These are phyloP conservation scores for Ochetophila trinervis DNA, from an alignment of 306 rosid genomes.

Conservation along the genomic window DNA sequence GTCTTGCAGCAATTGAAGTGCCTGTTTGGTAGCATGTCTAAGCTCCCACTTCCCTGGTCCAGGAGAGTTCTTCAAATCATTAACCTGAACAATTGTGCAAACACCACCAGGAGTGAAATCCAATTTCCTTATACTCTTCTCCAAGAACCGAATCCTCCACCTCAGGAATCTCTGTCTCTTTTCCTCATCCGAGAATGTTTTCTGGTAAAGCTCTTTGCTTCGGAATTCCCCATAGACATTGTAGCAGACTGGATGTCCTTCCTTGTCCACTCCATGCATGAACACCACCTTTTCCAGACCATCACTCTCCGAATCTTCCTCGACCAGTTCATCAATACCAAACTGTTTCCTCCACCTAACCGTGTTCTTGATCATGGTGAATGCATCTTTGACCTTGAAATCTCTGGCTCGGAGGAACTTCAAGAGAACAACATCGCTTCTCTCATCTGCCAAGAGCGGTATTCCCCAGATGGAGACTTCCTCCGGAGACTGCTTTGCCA, in stretches of 20 bases:
- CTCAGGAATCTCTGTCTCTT: constrained; percentile 50
- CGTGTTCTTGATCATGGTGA: constrained; percentile 63
- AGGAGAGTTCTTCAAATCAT: constrained; percentile 65
- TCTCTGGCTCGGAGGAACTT: constrained; percentile 72
- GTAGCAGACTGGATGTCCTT: constrained; percentile 76
- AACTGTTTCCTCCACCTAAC: constrained; percentile 64
- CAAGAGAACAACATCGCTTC: constrained; percentile 57
- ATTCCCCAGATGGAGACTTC: constrained; percentile 61
- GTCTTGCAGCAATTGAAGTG: constrained; percentile 62
- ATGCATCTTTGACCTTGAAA: constrained; percentile 62
- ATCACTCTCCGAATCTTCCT: constrained; percentile 38
- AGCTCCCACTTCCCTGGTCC: constrained; percentile 69
- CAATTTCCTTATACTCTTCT: constrained; percentile 57
- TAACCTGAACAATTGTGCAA: constrained; percentile 58
- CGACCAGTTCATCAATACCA: constrained; percentile 44
- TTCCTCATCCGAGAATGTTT: constrained; percentile 54
- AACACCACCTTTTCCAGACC: constrained; percentile 41
- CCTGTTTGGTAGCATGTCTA: constrained; percentile 70
- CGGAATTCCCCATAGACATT: constrained; percentile 57
- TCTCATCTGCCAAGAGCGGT: constrained; percentile 50
- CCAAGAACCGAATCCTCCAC: constrained; percentile 64
- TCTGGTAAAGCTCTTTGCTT: constrained; percentile 56
- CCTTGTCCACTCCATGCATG: constrained; percentile 60
- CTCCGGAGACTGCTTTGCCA: constrained; percentile 4
- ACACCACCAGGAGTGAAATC: constrained; percentile 62